Evolutionary conservation across 768 basidiomycete species (phyloP).

Genomic region (Aureoboletus auriporus): DNA sequence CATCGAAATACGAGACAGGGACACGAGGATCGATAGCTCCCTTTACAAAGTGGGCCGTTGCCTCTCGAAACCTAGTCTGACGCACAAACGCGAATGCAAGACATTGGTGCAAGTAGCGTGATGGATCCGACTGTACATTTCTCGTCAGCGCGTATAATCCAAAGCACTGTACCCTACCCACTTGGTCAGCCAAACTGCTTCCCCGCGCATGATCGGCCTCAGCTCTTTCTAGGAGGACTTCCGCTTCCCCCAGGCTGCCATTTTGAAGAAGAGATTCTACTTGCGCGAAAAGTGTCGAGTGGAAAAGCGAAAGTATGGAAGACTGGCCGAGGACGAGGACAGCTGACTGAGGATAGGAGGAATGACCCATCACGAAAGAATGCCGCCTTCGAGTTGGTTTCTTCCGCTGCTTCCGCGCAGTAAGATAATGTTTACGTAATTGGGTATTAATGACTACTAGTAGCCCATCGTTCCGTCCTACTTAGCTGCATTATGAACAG

Average conservation of each 20-base stretch:
- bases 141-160: conserved; percentile 5
- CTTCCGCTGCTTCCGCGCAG: too few relatives aligned
- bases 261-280: conserved; percentile 63
- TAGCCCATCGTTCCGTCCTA: too few relatives aligned
- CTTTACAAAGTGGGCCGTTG: conserved; percentile 70
- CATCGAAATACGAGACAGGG: conserved; percentile 75
- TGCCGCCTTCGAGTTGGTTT: neutral
- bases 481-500: too few relatives aligned
- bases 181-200: conserved; percentile 7
- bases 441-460: too few relatives aligned
- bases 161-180: conserved; percentile 1
- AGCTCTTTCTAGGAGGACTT: conserved; percentile 53
- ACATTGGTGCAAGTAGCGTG: conserved; percentile 76
- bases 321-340: conserved; percentile 60
- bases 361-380: conserved; percentile 17
- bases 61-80: conserved; percentile 82
- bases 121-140: conserved; percentile 51
- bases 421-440: conserved; percentile 14
- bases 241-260: conserved; percentile 62
- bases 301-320: conserved; percentile 62
- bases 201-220: conserved; percentile 33
- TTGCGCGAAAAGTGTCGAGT: conserved; percentile 69
- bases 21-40: conserved; percentile 84
- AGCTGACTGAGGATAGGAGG: conserved; percentile 61
- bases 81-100: conserved; percentile 76